phyloP scores from a whole-genome alignment of 352 stramenopile species.

The Phytophthora capsici region DNA sequence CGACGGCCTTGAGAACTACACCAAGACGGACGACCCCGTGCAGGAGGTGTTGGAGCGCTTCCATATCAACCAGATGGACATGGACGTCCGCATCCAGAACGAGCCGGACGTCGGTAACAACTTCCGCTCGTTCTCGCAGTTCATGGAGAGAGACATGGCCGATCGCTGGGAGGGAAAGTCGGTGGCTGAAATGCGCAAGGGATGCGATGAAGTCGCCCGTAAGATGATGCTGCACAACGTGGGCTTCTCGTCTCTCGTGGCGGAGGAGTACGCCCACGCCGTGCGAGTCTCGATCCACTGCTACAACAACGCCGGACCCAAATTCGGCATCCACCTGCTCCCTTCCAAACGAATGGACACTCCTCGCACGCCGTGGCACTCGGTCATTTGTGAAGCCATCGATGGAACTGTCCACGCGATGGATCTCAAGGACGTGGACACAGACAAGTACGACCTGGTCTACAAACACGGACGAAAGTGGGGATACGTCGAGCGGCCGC shows the following conservation, averaged over 20 bases:
- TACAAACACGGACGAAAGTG: conserved; percentile 33
- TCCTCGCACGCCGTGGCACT: conserved; percentile 17
- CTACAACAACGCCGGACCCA: conserved; percentile 27
- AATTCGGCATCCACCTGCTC: conserved; percentile 30
- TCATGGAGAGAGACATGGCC: conserved; percentile 28
- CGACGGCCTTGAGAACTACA: conserved; percentile 28
- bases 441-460: conserved; percentile 28
- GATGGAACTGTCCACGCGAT: conserved; percentile 12
- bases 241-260: conserved; percentile 26
- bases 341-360: conserved; percentile 13
- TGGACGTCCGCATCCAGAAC: conserved; percentile 19
- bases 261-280: conserved; percentile 17
- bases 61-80: conserved; percentile 23
- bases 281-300: conserved; percentile 27
- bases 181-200: conserved; percentile 20
- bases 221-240: conserved; percentile 32
- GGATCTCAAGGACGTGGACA: conserved; percentile 29
- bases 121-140: conserved; percentile 30
- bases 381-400: conserved; percentile 22
- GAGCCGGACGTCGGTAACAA: conserved; percentile 27
- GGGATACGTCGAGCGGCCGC: conserved; percentile 20
- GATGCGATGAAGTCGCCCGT: conserved; percentile 19
- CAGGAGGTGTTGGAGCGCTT: conserved; percentile 27
- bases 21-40: conserved; percentile 21
- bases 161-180: conserved; percentile 21